Conservation (phyloP, 441 rosid species). For the Mallotus repandus region DNA sequence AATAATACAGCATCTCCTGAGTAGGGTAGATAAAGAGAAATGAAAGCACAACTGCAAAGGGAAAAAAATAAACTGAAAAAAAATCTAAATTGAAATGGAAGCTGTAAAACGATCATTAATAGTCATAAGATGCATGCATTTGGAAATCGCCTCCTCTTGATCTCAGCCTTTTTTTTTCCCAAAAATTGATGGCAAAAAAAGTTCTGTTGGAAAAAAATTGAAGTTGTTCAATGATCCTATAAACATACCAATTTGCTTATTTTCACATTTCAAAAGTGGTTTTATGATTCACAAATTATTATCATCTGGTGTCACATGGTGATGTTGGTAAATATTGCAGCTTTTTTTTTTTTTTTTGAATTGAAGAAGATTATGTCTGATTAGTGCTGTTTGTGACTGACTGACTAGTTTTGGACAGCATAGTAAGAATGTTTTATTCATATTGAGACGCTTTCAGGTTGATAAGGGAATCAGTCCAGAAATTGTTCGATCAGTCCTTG, state of each 20-base stretch:
- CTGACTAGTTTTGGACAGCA: background rate
- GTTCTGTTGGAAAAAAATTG: background rate
- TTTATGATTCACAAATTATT: background rate
- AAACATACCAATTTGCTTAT: background rate
- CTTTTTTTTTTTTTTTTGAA: background rate
- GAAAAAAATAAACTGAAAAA: background rate
- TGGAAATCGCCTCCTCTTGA: background rate
- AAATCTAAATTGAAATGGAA: background rate
- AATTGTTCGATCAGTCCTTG: constrained; percentile 84
- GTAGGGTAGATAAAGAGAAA: background rate
- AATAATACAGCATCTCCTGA: background rate
- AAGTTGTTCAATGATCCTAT: background rate
- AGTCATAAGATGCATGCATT: background rate
- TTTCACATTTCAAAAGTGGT: background rate
- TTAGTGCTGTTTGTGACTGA: background rate
- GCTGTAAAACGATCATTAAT: background rate
- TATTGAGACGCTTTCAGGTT: constrained; percentile 48
- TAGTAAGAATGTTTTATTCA: background rate
- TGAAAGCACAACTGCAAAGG: background rate
- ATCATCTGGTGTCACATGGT: background rate
- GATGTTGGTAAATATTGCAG: background rate
- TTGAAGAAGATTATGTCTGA: background rate
- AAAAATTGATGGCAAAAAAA: background rate
- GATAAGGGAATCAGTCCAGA: constrained; percentile 83
- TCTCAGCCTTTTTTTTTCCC: background rate